Conservation (phyloP, 495 filamentous ascomycete species). For the Trypethelium eluteriae region DNA sequence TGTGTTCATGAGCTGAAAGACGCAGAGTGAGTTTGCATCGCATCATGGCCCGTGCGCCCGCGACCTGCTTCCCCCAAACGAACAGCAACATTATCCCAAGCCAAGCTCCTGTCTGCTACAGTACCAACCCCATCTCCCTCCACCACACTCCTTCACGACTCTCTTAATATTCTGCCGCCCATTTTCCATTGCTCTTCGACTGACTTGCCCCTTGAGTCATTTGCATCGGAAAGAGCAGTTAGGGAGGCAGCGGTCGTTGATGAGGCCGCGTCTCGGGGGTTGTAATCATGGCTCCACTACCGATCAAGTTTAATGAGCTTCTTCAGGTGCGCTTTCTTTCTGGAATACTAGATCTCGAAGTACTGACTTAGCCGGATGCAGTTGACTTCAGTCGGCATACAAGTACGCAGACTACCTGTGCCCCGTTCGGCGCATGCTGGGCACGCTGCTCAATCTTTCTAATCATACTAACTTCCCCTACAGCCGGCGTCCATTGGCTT, state of each 20-base stretch:
- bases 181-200: not conserved
- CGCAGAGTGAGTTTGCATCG: constrained; percentile 9
- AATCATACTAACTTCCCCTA: constrained; percentile 12
- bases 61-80: constrained; percentile 9
- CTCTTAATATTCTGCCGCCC: not conserved
- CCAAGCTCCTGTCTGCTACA: constrained; percentile 7
- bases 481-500: constrained; percentile 84
- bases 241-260: constrained; percentile 13
- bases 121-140: not conserved
- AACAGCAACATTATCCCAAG: constrained; percentile 12
- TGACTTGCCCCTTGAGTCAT: not conserved
- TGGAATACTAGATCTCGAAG: constrained; percentile 13
- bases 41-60: not conserved
- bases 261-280: constrained; percentile 17
- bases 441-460: constrained; percentile 31
- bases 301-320: constrained; percentile 93
- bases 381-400: constrained; percentile 73
- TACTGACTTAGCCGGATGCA: constrained; percentile 32
- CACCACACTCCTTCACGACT: not conserved
- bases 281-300: constrained; percentile 61
- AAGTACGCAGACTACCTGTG: constrained; percentile 48
- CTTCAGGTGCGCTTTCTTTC: constrained; percentile 57
- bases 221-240: not conserved
- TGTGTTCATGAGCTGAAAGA: not conserved
- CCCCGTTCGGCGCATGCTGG: constrained; percentile 13